Evolutionary conservation across 73 alveolate species (phyloP).

Genomic region (Paramecium octaurelia): DNA sequence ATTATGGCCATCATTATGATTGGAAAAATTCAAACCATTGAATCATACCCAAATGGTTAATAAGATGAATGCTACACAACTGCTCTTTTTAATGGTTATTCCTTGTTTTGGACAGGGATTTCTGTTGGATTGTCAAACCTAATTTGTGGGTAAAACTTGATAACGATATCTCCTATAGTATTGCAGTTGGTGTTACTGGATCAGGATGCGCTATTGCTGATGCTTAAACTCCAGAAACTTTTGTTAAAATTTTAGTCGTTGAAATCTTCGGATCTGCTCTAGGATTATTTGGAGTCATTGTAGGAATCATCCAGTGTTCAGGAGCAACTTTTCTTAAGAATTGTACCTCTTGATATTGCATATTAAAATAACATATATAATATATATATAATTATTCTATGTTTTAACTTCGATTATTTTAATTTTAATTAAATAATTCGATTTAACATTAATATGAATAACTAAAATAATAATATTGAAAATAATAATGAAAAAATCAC

Average conservation of each 20-base stretch:
- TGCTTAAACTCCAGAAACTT: conserved; percentile 97
- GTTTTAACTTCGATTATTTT: not conserved
- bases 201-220: conserved; percentile 98
- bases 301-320: conserved; percentile 91
- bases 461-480: not conserved
- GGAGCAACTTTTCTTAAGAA: conserved; percentile 65
- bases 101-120: conserved; percentile 95
- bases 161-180: conserved; percentile 19
- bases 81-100: conserved; percentile 78
- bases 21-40: conserved; percentile 76
- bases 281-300: conserved; percentile 94
- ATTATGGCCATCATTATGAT: conserved; percentile 96
- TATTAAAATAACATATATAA: not conserved
- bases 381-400: not conserved
- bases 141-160: conserved; percentile 84
- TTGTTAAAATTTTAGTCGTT: conserved; percentile 96
- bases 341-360: not conserved
- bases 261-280: conserved; percentile 98
- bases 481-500: not conserved
- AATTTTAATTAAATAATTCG: not conserved
- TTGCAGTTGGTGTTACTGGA: conserved; percentile 98
- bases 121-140: conserved; percentile 98
- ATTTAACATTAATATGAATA: not conserved
- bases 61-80: conserved; percentile 52
- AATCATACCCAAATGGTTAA: not conserved